Evolutionary conservation across 352 stramenopile species (phyloP), one percentile per base, ranked within the genome.

Genomic region (Globisporangium acanthophoron): DNA sequence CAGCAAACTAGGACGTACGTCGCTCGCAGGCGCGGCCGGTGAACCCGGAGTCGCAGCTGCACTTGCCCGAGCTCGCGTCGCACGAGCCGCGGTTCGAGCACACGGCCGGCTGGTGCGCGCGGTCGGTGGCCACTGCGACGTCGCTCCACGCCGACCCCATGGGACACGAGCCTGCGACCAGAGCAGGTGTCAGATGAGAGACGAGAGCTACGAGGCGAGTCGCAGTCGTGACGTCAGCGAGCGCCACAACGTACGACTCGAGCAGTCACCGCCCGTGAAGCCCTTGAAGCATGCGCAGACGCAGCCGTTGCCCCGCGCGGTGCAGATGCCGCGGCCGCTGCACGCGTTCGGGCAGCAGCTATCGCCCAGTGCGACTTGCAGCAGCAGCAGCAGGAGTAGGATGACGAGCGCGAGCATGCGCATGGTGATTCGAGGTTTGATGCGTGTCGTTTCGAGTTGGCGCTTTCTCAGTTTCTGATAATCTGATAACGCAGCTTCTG

Each of bases 241-340:
- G 18, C 16, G 15, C 21, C 18, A 16, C 3, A 21, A 67, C 66
- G 35, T 65, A 76, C 84, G 78, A 8, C 62, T 69, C 9, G 91
- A 97, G 78, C 94, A 98, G 72, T 98, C 94, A n/a, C 83, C 81
- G 21, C 88, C 91, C 8, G 61, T 72, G 69, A 87, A 98, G 27
- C 89, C 87, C 50, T 78, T 77, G 61, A 94, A 96, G 67, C 89
- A 97, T 50, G 70, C 58, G 57, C 79, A 96, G 31, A 79, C 18
- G 66, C 83, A 93, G 57, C 80, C 80, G 50, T 88, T 90, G 59
- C 83, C 80, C 5, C 54, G 58, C 48, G 65, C 70, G 4, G 65
- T 80, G 69, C 83, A 93, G n/a, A 70, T 74, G 35, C 80, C 83
- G 33, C 84, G 71, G 18, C 73, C 71, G 43, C 65, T 90, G 59